These are phyloP conservation scores for Fraxinus velutina DNA, from an alignment of 305 asterid genomes.

Conservation along the genomic window DNA sequence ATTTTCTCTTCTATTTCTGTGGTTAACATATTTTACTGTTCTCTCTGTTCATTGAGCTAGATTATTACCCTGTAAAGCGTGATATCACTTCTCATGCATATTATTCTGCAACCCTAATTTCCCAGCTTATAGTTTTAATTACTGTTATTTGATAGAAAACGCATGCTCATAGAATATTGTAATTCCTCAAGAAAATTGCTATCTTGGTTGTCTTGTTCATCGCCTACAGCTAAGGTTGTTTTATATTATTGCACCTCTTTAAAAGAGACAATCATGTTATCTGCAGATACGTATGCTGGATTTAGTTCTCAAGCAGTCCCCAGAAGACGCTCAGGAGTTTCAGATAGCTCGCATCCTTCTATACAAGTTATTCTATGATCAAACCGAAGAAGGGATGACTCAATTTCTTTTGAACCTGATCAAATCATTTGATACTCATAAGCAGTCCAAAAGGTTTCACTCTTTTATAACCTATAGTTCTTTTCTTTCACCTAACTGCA, in stretches of 20 bases:
- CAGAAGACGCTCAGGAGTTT: slow-evolving; percentile 82
- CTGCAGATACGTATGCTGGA: slow-evolving; percentile 85
- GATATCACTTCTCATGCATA: background rate
- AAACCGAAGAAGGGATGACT: slow-evolving; percentile 97
- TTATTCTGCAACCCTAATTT: slow-evolving; percentile 12
- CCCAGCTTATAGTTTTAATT: slow-evolving; percentile 8
- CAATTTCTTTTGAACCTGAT: slow-evolving; percentile 78
- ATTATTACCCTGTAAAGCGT: background rate
- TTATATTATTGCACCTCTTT: slow-evolving; percentile 24
- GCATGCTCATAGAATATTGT: slow-evolving; percentile 8
- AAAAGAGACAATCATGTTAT: slow-evolving; percentile 31
- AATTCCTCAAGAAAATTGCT: slow-evolving; percentile 7
- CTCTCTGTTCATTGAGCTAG: slow-evolving; percentile 18
- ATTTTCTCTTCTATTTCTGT: background rate
- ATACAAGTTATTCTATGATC: slow-evolving; percentile 96
- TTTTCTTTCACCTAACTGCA: slow-evolving; percentile 13
- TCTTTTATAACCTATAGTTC: slow-evolving; percentile 10
- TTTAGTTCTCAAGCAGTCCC: slow-evolving; percentile 77
- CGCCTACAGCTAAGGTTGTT: slow-evolving; percentile 10
- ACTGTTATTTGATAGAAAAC: background rate
- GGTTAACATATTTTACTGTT: background rate
- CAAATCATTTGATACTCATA: slow-evolving; percentile 78
- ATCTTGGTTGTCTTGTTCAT: background rate
- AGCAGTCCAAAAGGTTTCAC: slow-evolving; percentile 81
- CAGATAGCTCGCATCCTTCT: slow-evolving; percentile 89